phyloP scores from a whole-genome alignment of 495 filamentous ascomycete genomes.

The Margaritispora aquatica region DNA sequence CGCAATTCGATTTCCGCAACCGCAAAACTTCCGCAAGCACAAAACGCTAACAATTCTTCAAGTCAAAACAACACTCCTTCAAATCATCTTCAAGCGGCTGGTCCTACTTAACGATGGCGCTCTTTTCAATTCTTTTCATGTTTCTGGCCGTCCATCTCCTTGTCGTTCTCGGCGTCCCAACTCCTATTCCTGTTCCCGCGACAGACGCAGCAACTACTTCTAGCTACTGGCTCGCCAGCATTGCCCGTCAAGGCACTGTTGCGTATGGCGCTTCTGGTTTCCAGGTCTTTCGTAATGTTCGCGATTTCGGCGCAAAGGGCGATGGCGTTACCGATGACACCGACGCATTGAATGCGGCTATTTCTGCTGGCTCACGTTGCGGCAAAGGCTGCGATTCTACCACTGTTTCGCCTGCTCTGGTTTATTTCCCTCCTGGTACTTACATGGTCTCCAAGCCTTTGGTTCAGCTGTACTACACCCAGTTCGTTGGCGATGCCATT shows the following conservation, averaged over 20 bases:
- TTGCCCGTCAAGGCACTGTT: constrained; percentile 63
- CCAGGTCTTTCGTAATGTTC: constrained; percentile 82
- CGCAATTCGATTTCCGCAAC: no score
- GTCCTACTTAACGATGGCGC: constrained; percentile 26
- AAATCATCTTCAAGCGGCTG: constrained; percentile 22
- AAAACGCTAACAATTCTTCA: constrained; percentile 7
- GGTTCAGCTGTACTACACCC: constrained; percentile 59
- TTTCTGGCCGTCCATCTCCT: constrained; percentile 22
- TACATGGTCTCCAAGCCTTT: constrained; percentile 54
- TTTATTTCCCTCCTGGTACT: constrained; percentile 55
- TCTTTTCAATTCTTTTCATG: constrained; percentile 21
- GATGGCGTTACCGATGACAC: constrained; percentile 62
- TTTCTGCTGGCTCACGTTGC: constrained; percentile 71
- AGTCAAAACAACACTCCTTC: constrained; percentile 21
- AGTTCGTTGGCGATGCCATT: constrained; percentile 37
- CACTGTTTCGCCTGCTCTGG: constrained; percentile 58
- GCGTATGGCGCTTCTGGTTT: constrained; percentile 57
- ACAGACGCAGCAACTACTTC: constrained; percentile 20
- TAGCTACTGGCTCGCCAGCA: constrained; percentile 68
- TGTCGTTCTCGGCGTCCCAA: constrained; percentile 16
- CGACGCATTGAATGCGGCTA: constrained; percentile 80
- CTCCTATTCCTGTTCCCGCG: constrained; percentile 24
- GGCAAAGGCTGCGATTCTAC: constrained; percentile 71
- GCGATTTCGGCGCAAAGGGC: constrained; percentile 71
- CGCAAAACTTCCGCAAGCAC: background rate